Percentiles rank a stretch among this genome's conserved stretches.
Conservation (phyloP, 2,329 filamentous ascomycete species). For the Pyrenophora seminiperda region DNA sequence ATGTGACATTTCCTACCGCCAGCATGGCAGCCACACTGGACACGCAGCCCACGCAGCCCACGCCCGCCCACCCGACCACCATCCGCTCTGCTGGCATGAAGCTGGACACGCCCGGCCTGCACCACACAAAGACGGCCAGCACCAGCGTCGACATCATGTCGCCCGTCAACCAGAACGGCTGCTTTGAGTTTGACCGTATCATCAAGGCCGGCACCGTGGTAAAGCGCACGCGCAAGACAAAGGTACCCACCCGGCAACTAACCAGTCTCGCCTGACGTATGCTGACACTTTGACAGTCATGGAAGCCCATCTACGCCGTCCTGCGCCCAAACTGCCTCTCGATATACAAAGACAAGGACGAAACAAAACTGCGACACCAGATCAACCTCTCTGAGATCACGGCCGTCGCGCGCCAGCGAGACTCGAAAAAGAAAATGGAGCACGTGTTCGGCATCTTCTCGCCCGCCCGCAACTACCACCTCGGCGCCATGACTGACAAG, state of each 20-base stretch:
- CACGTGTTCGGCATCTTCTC: constrained; percentile 94
- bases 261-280: neutral
- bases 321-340: constrained; percentile 88
- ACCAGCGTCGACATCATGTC: constrained; percentile 69
- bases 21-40: constrained; percentile 29
- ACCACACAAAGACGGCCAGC: constrained; percentile 29
- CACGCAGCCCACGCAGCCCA: constrained; percentile 31
- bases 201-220: constrained; percentile 85
- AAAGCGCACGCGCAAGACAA: constrained; percentile 92
- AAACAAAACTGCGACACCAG: constrained; percentile 86
- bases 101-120: constrained; percentile 32
- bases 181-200: constrained; percentile 93
- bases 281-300: constrained; percentile 63
- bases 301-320: constrained; percentile 89
- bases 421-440: constrained; percentile 83
- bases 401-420: constrained; percentile 84
- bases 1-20: constrained; percentile 24
- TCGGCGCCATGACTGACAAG: constrained; percentile 73
- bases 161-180: constrained; percentile 91
- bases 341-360: constrained; percentile 89
- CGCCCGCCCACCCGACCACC: constrained; percentile 31
- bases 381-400: constrained; percentile 88
- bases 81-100: constrained; percentile 33
- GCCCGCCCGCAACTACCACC: constrained; percentile 86
- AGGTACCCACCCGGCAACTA: neutral